Percentiles rank a stretch among this genome's conserved stretches.
These are phyloP conservation scores for Phylloporus sp. DNA, from an alignment of 1,284 basidiomycete species.

Conservation along the genomic window DNA sequence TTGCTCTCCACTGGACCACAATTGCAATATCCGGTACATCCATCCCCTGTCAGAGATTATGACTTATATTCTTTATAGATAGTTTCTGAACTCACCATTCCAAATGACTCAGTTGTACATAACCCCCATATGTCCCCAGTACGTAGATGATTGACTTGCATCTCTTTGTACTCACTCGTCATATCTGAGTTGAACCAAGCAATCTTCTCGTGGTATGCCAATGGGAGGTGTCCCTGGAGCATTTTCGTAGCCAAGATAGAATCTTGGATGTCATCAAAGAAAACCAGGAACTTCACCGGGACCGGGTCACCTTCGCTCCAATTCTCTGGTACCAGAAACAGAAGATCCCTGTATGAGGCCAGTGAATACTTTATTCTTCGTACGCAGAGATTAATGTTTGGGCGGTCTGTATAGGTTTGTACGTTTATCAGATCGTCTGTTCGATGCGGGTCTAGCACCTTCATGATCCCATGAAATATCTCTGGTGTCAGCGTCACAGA, in stretches of 20 bases:
- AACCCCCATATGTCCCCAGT: neutral
- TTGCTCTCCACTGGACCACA: neutral
- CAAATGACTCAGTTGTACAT: neutral
- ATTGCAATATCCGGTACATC: neutral
- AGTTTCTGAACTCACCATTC: neutral
- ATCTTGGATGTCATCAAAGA: neutral
- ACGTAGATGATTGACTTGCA: neutral
- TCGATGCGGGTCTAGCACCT: too few relatives aligned
- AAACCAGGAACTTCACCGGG: neutral
- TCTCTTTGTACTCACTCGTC: neutral
- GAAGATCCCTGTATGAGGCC: too few relatives aligned
- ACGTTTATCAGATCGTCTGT: too few relatives aligned
- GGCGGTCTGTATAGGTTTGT: too few relatives aligned
- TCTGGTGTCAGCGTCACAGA: too few relatives aligned
- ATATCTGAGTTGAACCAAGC: neutral
- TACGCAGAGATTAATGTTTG: too few relatives aligned
- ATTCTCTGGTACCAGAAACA: too few relatives aligned
- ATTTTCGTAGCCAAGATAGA: neutral
- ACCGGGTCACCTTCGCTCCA: neutral
- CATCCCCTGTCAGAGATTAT: neutral
- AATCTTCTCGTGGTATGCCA: neutral
- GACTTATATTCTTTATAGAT: neutral
- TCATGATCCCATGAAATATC: too few relatives aligned
- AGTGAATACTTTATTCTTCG: too few relatives aligned
- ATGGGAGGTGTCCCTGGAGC: neutral